Evolutionary conservation across 2,329 filamentous ascomycete genomes (phyloP).

Genomic region (Aspergillus fumigatus): DNA sequence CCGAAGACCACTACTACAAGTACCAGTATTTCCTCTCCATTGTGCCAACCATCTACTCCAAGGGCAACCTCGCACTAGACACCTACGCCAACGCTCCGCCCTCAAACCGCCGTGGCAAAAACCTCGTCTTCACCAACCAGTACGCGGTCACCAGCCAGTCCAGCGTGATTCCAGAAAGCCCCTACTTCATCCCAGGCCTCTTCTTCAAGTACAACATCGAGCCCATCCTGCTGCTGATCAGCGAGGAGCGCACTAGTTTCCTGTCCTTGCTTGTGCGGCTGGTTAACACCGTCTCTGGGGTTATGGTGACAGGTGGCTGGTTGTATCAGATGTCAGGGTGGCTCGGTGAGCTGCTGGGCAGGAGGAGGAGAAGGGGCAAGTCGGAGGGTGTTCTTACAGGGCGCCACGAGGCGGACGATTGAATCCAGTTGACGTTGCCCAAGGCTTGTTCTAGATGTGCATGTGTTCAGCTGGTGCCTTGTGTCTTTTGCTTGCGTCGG

Average conservation of each 20-base stretch:
- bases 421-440: background rate
- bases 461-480: background rate
- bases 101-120: slow-evolving; percentile 36
- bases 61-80: slow-evolving; percentile 44
- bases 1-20: slow-evolving; percentile 78
- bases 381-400: slow-evolving; percentile 48
- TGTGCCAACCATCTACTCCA: slow-evolving; percentile 88
- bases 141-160: slow-evolving; percentile 94
- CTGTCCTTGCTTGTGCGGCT: slow-evolving; percentile 73
- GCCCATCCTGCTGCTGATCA: slow-evolving; percentile 81
- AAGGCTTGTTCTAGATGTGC: background rate
- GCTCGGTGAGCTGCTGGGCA: slow-evolving; percentile 50
- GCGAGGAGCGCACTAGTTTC: slow-evolving; percentile 72
- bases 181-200: slow-evolving; percentile 68
- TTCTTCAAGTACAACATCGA: slow-evolving; percentile 99
- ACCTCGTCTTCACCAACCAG: slow-evolving; percentile 86
- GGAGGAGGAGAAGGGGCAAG: slow-evolving; percentile 35
- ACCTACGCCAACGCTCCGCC: slow-evolving; percentile 36
- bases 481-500: background rate
- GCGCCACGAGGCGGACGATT: slow-evolving; percentile 31
- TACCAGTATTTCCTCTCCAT: slow-evolving; percentile 97
- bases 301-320: slow-evolving; percentile 92
- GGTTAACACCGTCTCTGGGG: slow-evolving; percentile 85
- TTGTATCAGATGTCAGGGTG: slow-evolving; percentile 80
- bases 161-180: slow-evolving; percentile 56